Evolutionary conservation across 306 rosid species (phyloP), one percentile per base, ranked within the genome.

Genomic region (Carpinus fangiana): DNA sequence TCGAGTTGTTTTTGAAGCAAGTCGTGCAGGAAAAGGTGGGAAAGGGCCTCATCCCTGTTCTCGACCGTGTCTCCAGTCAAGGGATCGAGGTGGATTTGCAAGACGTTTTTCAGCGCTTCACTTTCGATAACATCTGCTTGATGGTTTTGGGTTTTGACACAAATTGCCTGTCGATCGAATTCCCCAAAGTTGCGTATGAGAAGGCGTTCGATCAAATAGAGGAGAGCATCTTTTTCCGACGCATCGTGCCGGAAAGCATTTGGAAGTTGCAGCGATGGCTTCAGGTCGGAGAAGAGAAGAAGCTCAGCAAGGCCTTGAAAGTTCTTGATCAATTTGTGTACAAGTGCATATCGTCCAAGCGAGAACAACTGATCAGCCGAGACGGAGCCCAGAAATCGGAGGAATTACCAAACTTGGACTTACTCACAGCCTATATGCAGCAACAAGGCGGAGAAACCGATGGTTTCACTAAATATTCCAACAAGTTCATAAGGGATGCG

Each of bases 231-330:
- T 38, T 82, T 11, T 67, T 17, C 5, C 67, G 84, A 0, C 86
- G 80, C 6, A 2, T 79, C 2, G 17, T 73, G 10, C 89, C 89
- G 2, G 38, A 17, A 16, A 8, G 4, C 16, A 0, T 45, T 1
- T 82, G 89, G 89, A 81, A 86, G 45, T 34, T 82, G 8, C 82
- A 76, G 21, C 61, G 45, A 59, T 79, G 76, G 79, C 76, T 86
- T 20, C 76, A 65, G 18, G 8, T 86, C 6, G 89, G 89, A 4
- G 17, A 28, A 4, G 80, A 81, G 55, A 54, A 57, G 61, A 77
- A 57, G 48, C 11, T 55, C 10, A 73, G 4, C 3, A 3, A 46
- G 36, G 81, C 84, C 26, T 1, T 28, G 65, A 36, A 79, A 53
- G 55, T 51, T 67, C 45, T 82, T 3, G 83, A 79, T 16, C 41